A percentile compares a stretch with the other conserved stretches of the same genome.
phyloP scores from a whole-genome alignment of 768 basidiomycete genomes.

The Lactarius deliciosus region DNA sequence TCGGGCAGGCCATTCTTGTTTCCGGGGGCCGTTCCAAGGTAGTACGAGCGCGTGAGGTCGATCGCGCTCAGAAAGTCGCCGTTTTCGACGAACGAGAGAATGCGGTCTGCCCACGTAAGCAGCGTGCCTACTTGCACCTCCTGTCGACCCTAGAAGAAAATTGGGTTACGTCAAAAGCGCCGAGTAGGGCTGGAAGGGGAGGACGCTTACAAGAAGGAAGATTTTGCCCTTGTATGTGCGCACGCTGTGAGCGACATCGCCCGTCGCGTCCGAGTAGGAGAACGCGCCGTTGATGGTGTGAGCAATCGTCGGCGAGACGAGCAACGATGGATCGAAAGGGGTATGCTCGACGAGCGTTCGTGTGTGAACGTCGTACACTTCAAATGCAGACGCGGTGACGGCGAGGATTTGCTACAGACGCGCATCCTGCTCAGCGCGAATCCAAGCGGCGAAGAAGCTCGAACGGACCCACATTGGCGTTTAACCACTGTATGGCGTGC shows the following conservation, averaged over 20 bases:
- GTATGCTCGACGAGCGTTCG: slow-evolving; percentile 62
- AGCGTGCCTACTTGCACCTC: slow-evolving; percentile 79
- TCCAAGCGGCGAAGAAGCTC: slow-evolving; percentile 4
- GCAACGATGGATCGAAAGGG: slow-evolving; percentile 52
- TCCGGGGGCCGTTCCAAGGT: slow-evolving; percentile 73
- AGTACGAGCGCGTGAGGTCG: slow-evolving; percentile 79
- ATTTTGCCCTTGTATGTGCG: slow-evolving; percentile 87
- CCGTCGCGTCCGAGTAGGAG: slow-evolving; percentile 49
- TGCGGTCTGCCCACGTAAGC: slow-evolving; percentile 92
- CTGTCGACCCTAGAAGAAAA: slow-evolving; percentile 52
- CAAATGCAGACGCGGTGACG: slow-evolving; percentile 55
- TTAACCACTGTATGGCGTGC: slow-evolving; percentile 84
- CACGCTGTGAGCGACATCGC: slow-evolving; percentile 67
- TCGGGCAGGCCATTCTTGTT: slow-evolving; percentile 86
- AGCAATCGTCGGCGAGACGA: slow-evolving; percentile 55
- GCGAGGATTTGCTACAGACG: slow-evolving; percentile 62
- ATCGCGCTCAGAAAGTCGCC: slow-evolving; percentile 92
- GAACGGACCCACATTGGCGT: slow-evolving; percentile 70
- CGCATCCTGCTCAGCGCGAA: background rate
- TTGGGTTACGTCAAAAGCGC: slow-evolving; percentile 17
- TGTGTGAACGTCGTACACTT: slow-evolving; percentile 66
- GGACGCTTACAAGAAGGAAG: slow-evolving; percentile 73
- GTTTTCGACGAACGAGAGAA: slow-evolving; percentile 75
- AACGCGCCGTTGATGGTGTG: slow-evolving; percentile 48
- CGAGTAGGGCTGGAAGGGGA: slow-evolving; percentile 1